Evolutionary conservation across 2,329 filamentous ascomycete genomes (phyloP).

Genomic region (Chaetomium olivaceum): DNA sequence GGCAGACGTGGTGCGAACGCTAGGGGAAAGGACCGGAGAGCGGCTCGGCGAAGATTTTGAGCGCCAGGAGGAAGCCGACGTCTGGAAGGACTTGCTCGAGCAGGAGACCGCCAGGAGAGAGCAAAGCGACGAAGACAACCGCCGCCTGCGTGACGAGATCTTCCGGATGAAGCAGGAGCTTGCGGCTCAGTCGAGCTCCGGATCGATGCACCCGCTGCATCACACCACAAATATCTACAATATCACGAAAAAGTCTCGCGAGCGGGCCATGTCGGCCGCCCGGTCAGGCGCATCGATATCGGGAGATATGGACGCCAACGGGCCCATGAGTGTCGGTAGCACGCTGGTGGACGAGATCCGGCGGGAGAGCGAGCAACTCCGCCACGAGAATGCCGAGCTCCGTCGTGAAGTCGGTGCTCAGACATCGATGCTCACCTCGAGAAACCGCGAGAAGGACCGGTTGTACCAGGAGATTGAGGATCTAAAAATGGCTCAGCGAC

Average conservation of each 20-base stretch:
- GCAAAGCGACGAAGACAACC: conserved; percentile 86
- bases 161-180: conserved; percentile 68
- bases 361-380: conserved; percentile 70
- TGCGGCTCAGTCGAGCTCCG: conserved; percentile 36
- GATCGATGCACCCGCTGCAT: conserved; percentile 50
- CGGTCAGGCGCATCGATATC: conserved; percentile 54
- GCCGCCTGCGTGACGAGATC: conserved; percentile 78
- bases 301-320: conserved; percentile 52
- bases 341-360: conserved; percentile 76
- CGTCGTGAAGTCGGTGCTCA: conserved; percentile 92
- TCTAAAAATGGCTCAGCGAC: conserved; percentile 82
- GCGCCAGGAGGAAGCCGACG: conserved; percentile 68
- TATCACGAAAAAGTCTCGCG: conserved; percentile 57
- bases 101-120: conserved; percentile 87
- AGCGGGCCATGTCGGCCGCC: conserved; percentile 48
- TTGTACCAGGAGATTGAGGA: conserved; percentile 97
- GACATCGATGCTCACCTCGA: conserved; percentile 94
- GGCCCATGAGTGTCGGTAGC: conserved; percentile 58
- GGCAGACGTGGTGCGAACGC: conserved; percentile 70
- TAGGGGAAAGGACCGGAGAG: conserved; percentile 46
- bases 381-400: conserved; percentile 89
- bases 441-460: conserved; percentile 91
- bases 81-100: conserved; percentile 93
- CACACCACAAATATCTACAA: conserved; percentile 69
- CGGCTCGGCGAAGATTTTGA: conserved; percentile 52